A percentile compares a stretch with the other conserved stretches of the same genome.
These are phyloP conservation scores for Aspergillus vadensis DNA, from an alignment of 2,329 filamentous ascomycete genomes.

Conservation along the genomic window DNA sequence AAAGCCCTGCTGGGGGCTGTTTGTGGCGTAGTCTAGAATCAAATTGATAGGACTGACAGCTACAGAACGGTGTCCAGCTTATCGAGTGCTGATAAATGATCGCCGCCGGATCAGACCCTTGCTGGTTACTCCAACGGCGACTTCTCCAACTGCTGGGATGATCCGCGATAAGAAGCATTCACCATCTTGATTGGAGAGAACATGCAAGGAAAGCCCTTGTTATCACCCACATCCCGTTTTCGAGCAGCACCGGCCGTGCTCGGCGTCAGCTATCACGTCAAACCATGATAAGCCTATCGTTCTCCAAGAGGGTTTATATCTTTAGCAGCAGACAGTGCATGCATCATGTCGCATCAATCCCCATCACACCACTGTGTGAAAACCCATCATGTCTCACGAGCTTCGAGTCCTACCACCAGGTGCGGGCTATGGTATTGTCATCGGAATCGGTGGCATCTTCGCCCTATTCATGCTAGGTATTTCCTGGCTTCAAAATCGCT, in stretches of 20 bases:
- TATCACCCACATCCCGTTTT: background rate
- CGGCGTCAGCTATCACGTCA: background rate
- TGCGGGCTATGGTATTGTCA: conserved; percentile 53
- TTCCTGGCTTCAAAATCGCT: conserved; percentile 47
- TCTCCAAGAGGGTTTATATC: background rate
- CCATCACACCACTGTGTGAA: no score
- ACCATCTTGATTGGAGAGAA: background rate
- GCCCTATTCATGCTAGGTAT: conserved; percentile 46
- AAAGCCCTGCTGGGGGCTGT: no score
- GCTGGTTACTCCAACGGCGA: background rate
- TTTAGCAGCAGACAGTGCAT: background rate
- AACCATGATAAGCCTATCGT: background rate
- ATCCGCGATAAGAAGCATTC: background rate
- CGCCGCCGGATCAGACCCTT: background rate
- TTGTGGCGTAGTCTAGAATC: no score
- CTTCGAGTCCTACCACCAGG: conserved; percentile 34
- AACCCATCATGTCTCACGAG: conserved; percentile 14
- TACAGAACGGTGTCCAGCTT: no score
- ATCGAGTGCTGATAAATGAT: no score
- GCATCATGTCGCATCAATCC: background rate
- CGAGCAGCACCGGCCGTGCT: background rate
- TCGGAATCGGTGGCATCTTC: conserved; percentile 53
- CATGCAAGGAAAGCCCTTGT: background rate
- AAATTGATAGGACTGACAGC: no score
- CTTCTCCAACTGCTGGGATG: background rate